phyloP scores from a whole-genome alignment of 108 stramenopile species.

The Poteriospumella lacustris region DNA sequence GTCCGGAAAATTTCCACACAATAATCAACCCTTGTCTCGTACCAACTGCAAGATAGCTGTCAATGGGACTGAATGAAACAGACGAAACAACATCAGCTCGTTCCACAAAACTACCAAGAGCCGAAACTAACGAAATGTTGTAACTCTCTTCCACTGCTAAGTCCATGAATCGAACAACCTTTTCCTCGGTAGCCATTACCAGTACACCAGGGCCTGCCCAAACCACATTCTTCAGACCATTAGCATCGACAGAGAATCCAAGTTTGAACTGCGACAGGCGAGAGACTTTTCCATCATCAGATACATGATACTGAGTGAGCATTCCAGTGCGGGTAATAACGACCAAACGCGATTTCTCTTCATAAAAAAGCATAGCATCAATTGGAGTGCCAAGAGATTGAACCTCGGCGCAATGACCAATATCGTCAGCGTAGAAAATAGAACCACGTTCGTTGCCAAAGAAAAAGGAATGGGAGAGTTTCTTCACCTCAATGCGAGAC shows the following conservation, averaged over 20 bases:
- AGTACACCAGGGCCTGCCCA: slow-evolving; percentile 60
- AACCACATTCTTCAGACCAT: slow-evolving; percentile 37
- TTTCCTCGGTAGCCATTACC: slow-evolving; percentile 51
- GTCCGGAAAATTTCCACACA: slow-evolving; percentile 49
- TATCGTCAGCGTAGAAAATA: slow-evolving; percentile 51
- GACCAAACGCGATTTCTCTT: slow-evolving; percentile 37
- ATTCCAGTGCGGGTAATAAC: slow-evolving; percentile 45
- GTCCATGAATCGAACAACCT: slow-evolving; percentile 53
- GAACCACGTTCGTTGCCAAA: slow-evolving; percentile 45
- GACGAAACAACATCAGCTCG: slow-evolving; percentile 40
- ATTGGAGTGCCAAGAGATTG: slow-evolving; percentile 37
- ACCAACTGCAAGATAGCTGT: slow-evolving; percentile 53
- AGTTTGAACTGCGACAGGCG: slow-evolving; percentile 54
- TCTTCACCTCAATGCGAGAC: neutral
- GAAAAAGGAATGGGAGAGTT: slow-evolving; percentile 46
- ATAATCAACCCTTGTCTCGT: slow-evolving; percentile 46
- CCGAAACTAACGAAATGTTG: slow-evolving; percentile 32
- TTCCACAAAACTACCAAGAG: slow-evolving; percentile 25
- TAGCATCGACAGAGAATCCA: slow-evolving; percentile 28
- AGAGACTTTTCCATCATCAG: slow-evolving; percentile 39
- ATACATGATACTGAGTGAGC: slow-evolving; percentile 46
- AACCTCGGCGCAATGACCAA: slow-evolving; percentile 52
- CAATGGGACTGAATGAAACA: slow-evolving; percentile 47
- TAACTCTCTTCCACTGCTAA: slow-evolving; percentile 47
- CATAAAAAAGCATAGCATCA: slow-evolving; percentile 48